A percentile compares a stretch with the other conserved stretches of the same genome.
Conservation (phyloP, 192 early-diverging fungal genomes). For the Mortierella hygrophila region DNA sequence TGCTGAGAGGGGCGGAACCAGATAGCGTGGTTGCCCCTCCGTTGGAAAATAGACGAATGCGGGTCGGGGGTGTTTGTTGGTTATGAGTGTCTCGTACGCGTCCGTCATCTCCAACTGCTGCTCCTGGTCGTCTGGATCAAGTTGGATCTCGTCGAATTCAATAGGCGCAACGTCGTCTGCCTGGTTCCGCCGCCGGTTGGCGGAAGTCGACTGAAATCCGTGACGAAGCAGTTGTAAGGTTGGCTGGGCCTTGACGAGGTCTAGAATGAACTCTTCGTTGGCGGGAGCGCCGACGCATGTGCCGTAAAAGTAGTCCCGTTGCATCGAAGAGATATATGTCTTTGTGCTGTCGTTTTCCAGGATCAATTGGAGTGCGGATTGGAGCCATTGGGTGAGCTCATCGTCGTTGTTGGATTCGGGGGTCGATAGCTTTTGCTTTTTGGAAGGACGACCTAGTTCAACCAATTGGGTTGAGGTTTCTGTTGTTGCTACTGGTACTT, state of each 20-base stretch:
- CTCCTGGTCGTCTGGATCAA: neutral
- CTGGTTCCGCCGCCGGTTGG: neutral
- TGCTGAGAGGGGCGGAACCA: conserved; percentile 47
- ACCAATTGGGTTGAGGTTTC: neutral
- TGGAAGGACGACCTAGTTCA: neutral
- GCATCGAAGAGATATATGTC: neutral
- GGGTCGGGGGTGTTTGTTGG: conserved; percentile 4
- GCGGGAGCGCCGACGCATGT: conserved; percentile 20
- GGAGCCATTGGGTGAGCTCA: conserved; percentile 21
- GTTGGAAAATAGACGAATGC: conserved; percentile 9
- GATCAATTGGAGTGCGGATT: neutral
- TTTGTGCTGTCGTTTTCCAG: neutral
- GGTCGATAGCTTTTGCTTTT: conserved; percentile 19
- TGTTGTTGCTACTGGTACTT: neutral
- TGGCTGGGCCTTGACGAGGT: conserved; percentile 32
- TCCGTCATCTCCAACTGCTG: conserved; percentile 23
- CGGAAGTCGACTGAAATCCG: conserved; percentile 17
- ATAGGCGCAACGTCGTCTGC: neutral
- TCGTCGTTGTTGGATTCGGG: neutral
- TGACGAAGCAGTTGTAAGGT: conserved; percentile 25
- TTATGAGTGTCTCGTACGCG: conserved; percentile 25
- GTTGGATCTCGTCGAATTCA: conserved; percentile 4
- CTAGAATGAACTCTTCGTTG: conserved; percentile 16
- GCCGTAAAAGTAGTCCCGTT: conserved; percentile 29
- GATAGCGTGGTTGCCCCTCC: conserved; percentile 26